phyloP scores from a whole-genome alignment of 139 green algal genomes.

The Mesotaenium endlicherianum region DNA sequence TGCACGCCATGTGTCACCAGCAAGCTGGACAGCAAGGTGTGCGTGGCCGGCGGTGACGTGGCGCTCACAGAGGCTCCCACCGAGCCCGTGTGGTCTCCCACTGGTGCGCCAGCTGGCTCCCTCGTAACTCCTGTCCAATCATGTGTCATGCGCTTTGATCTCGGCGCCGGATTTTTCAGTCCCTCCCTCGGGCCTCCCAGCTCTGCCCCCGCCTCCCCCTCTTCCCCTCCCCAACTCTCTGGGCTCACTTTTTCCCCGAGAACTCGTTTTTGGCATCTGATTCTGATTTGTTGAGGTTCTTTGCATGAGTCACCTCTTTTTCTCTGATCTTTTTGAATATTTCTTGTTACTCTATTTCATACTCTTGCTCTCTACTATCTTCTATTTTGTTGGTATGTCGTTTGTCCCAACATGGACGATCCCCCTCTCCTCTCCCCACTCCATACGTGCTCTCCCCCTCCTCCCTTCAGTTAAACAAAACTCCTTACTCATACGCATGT shows the following conservation, averaged over 20 bases:
- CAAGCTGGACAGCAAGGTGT: not conserved
- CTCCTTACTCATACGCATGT: not conserved
- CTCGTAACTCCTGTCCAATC: no score
- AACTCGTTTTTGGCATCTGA: no score
- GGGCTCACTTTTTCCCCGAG: no score
- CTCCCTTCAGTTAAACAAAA: not conserved
- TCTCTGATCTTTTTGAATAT: not conserved
- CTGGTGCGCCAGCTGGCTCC: not conserved
- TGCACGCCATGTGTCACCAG: not conserved
- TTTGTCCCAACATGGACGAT: no score
- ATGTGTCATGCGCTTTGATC: no score
- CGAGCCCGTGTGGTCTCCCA: constrained; percentile 17
- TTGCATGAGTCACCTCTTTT: no score
- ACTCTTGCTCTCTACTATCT: not conserved
- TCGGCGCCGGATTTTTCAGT: no score
- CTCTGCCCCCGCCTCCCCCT: no score
- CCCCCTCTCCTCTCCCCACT: not conserved
- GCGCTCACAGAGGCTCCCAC: constrained; percentile 7
- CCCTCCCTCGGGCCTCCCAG: no score
- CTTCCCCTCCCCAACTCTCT: no score
- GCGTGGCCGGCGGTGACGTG: not conserved
- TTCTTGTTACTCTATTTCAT: not conserved
- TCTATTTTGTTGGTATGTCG: no score
- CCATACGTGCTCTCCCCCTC: not conserved
- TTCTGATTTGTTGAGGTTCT: no score